Evolutionary conservation across 305 asterid species (phyloP).

Genomic region (Coffea humblotiana): DNA sequence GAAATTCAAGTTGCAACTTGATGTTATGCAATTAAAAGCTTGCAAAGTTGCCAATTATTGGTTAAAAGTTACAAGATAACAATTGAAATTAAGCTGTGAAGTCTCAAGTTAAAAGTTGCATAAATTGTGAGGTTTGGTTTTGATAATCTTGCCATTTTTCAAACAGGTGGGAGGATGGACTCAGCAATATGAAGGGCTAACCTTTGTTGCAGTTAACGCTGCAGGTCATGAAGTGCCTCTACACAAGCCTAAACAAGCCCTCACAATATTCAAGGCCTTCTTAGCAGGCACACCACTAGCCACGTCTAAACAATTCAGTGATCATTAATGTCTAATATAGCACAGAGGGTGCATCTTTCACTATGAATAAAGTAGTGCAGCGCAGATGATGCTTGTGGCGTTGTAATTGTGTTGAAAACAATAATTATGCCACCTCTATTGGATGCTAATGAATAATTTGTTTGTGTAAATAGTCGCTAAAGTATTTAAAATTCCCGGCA

Average conservation of each 20-base stretch:
- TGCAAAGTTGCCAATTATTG: too few relatives aligned
- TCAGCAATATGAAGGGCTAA: slow-evolving; percentile 20
- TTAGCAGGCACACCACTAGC: slow-evolving; percentile 12
- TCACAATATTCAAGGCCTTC: slow-evolving; percentile 15
- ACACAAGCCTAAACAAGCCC: slow-evolving; percentile 23
- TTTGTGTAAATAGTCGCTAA: too few relatives aligned
- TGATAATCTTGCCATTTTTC: too few relatives aligned
- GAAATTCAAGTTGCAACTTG: too few relatives aligned
- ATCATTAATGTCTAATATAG: not conserved
- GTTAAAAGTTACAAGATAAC: too few relatives aligned
- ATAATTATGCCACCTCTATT: not conserved
- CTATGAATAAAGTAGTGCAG: not conserved
- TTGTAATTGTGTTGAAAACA: not conserved
- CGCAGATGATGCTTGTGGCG: not conserved
- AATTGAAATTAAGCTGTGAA: not conserved
- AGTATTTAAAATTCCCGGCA: too few relatives aligned
- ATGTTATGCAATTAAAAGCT: too few relatives aligned
- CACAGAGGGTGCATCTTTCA: not conserved
- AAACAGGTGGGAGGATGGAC: slow-evolving; percentile 16
- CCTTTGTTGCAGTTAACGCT: slow-evolving; percentile 19
- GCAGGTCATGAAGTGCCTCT: slow-evolving; percentile 27
- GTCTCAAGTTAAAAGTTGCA: not conserved
- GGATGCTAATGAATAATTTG: not conserved
- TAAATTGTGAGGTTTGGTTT: not conserved
- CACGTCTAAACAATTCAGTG: not conserved